Conservation (phyloP, 108 stramenopile genomes). For the Skeletonema costatum region DNA sequence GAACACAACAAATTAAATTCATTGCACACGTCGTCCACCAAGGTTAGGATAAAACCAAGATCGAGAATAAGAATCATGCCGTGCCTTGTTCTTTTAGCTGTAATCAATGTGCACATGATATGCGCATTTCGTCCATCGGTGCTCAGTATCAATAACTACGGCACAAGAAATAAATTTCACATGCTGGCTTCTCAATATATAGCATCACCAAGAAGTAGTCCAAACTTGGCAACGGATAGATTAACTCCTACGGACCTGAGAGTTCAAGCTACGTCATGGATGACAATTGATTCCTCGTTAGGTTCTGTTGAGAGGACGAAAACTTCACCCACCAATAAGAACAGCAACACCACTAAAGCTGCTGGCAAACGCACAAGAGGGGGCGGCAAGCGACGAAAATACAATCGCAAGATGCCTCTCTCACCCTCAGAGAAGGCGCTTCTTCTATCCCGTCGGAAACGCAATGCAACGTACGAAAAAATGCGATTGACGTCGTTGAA, state of each 20-base stretch:
- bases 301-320: not conserved
- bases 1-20: not conserved
- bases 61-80: not conserved
- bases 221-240: not conserved
- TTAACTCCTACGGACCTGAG: not conserved
- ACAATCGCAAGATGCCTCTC: slow-evolving; percentile 42
- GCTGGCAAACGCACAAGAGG: not conserved
- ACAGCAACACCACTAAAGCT: not conserved
- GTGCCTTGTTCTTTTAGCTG: not conserved
- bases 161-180: not conserved
- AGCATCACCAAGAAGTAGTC: not conserved
- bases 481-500: slow-evolving; percentile 37
- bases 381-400: slow-evolving; percentile 16
- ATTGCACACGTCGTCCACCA: not conserved
- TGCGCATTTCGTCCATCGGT: not conserved
- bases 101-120: not conserved
- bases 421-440: slow-evolving; percentile 42
- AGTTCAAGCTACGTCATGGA: not conserved
- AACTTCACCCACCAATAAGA: not conserved
- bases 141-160: not conserved
- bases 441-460: slow-evolving; percentile 26
- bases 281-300: not conserved
- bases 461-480: slow-evolving; percentile 71
- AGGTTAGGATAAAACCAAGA: not conserved
- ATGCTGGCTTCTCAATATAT: not conserved